Percentiles rank a stretch among this genome's conserved stretches.
These are phyloP conservation scores for Neotropicomus parvogracilis DNA, from an alignment of 1,284 basidiomycete genomes.

Conservation along the genomic window DNA sequence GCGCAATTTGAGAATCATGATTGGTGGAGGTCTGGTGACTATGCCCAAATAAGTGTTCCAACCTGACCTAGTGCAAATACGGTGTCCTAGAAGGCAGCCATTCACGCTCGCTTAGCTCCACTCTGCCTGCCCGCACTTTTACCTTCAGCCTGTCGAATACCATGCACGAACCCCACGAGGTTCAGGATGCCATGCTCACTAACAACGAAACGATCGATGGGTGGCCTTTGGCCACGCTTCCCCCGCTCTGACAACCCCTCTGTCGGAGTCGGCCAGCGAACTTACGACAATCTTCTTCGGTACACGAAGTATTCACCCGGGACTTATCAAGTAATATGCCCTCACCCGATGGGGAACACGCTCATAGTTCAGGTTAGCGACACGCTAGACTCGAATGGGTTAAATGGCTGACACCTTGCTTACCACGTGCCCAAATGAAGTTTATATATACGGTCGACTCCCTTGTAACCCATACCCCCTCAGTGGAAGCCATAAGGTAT, in stretches of 20 bases:
- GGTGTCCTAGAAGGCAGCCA: too few relatives aligned
- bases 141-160: not conserved
- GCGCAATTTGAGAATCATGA: too few relatives aligned
- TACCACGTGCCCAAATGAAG: too few relatives aligned
- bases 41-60: too few relatives aligned
- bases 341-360: conserved; percentile 41
- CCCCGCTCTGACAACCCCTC: conserved; percentile 24
- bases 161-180: conserved; percentile 8
- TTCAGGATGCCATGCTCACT: not conserved
- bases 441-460: too few relatives aligned
- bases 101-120: too few relatives aligned
- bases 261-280: conserved; percentile 24
- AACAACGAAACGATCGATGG: not conserved
- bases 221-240: conserved; percentile 20
- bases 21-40: too few relatives aligned
- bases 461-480: too few relatives aligned
- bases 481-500: too few relatives aligned
- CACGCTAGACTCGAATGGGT: not conserved
- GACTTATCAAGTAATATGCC: conserved; percentile 38
- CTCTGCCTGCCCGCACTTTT: not conserved
- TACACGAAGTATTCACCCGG: conserved; percentile 45
- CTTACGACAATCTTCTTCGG: conserved; percentile 38
- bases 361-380: conserved; percentile 35
- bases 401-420: conserved; percentile 1
- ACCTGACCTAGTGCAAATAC: too few relatives aligned